phyloP scores from a whole-genome alignment of 2,329 filamentous ascomycete genomes.

The Proliferodiscus dingleyae region DNA sequence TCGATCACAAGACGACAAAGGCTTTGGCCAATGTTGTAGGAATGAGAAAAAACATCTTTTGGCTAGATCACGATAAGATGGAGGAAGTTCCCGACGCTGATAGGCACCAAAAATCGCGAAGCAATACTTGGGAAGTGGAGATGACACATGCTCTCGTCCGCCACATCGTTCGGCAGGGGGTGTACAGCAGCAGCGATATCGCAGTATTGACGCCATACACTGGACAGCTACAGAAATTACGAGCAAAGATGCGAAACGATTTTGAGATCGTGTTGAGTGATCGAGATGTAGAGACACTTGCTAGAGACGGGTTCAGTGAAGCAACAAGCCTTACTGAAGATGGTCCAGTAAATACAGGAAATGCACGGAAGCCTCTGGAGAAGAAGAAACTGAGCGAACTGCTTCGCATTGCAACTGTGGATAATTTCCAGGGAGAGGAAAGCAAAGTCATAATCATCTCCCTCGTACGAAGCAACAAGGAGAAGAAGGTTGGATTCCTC shows the following conservation, averaged over 20 bases:
- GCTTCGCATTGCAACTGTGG: conserved; percentile 51
- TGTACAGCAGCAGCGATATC: conserved; percentile 56
- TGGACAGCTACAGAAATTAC: conserved; percentile 44
- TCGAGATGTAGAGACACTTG: conserved; percentile 26
- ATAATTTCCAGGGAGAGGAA: conserved; percentile 69
- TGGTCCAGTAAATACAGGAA: neutral
- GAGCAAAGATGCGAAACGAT: conserved; percentile 20
- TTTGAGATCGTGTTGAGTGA: conserved; percentile 31
- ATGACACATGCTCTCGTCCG: conserved; percentile 59
- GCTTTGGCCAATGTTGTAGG: conserved; percentile 21
- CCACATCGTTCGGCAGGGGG: conserved; percentile 61
- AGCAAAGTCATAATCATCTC: conserved; percentile 66
- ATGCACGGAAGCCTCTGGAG: conserved; percentile 4
- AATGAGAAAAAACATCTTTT: conserved; percentile 23
- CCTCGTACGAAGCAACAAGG: conserved; percentile 62
- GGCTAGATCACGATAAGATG: conserved; percentile 21
- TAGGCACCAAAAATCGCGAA: conserved; percentile 15
- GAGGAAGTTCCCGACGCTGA: conserved; percentile 15
- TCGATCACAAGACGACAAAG: conserved; percentile 19
- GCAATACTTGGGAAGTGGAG: conserved; percentile 55
- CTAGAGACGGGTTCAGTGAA: conserved; percentile 15
- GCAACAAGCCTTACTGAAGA: conserved; percentile 3
- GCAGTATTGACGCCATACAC: conserved; percentile 65
- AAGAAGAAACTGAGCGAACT: conserved; percentile 25
- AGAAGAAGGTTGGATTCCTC: conserved; percentile 59